These are phyloP conservation scores for Gentiana straminea DNA, from an alignment of 257 asterid genomes.

Conservation along the genomic window DNA sequence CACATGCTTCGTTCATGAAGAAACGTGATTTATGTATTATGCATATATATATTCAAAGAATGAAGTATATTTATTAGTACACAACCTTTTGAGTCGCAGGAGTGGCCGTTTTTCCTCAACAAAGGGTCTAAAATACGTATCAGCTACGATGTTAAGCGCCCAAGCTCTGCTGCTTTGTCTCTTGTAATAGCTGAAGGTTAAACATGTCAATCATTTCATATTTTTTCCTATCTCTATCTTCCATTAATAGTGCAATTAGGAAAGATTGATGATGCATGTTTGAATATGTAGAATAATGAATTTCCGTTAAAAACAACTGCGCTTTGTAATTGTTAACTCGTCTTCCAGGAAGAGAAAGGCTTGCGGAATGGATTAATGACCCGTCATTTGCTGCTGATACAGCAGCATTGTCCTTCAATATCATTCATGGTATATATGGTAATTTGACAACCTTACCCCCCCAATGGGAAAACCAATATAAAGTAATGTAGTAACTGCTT, in stretches of 20 bases:
- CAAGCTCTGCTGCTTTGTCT: conserved; percentile 13
- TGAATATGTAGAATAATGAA: too few relatives aligned
- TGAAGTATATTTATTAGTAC: background rate
- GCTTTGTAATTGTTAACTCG: background rate
- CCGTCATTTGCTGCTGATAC: conserved; percentile 7
- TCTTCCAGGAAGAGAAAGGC: conserved; percentile 11
- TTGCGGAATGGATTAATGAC: conserved; percentile 13
- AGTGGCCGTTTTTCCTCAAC: conserved; percentile 18
- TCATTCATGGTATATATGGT: conserved; percentile 9
- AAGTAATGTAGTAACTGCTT: too few relatives aligned
- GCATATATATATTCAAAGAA: background rate
- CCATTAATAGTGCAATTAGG: background rate
- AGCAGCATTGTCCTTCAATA: conserved; percentile 8
- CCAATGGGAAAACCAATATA: too few relatives aligned
- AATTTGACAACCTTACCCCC: too few relatives aligned
- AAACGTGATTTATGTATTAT: background rate
- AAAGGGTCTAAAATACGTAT: conserved; percentile 13
- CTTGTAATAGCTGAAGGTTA: conserved; percentile 17
- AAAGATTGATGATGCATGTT: background rate
- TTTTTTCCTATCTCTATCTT: background rate
- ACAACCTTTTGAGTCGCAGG: conserved; percentile 5
- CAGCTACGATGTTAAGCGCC: conserved; percentile 12
- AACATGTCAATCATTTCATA: background rate
- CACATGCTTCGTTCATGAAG: background rate
- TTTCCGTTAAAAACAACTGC: too few relatives aligned